Percentiles rank a stretch among this genome's conserved stretches.
Evolutionary conservation across 73 alveolate genomes (phyloP).

Genomic region (Blepharisma stoltei): DNA sequence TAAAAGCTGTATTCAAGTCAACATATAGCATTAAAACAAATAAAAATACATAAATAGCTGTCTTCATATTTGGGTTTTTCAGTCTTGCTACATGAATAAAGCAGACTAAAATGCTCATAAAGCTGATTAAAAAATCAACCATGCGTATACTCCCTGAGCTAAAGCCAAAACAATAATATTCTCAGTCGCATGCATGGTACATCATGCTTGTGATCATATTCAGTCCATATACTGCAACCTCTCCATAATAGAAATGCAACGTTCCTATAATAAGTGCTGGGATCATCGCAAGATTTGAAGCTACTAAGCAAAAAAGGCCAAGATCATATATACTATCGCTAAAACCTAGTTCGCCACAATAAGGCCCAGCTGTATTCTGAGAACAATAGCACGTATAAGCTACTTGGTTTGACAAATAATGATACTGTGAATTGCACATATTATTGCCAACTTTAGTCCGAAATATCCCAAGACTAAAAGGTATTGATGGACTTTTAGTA

Average conservation of each 20-base stretch:
- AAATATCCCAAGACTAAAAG: not conserved
- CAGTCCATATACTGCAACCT: not conserved
- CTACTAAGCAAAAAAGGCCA: not conserved
- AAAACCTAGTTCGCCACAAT: not conserved
- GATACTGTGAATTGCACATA: not conserved
- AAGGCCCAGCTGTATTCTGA: slow-evolving; percentile 13
- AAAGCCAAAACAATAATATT: slow-evolving; percentile 12
- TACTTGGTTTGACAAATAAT: not conserved
- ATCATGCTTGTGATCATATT: slow-evolving; percentile 18
- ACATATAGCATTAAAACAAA: not conserved
- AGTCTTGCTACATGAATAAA: not conserved
- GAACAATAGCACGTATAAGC: not conserved
- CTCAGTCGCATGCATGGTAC: not conserved
- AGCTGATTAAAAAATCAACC: slow-evolving; percentile 16
- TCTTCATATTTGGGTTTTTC: not conserved
- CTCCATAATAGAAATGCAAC: not conserved
- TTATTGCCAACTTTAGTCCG: slow-evolving; percentile 11
- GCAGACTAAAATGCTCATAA: not conserved
- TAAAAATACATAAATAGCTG: not conserved
- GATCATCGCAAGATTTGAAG: slow-evolving; percentile 1
- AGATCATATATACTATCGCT: not conserved
- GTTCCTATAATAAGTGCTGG: not conserved
- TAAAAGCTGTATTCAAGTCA: not conserved
- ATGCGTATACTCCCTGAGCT: not conserved
- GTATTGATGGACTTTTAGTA: no score